Evolutionary conservation across 1,284 basidiomycete genomes (phyloP), one percentile per base, ranked within the genome.

Genomic region (Boletellus deceptivus): DNA sequence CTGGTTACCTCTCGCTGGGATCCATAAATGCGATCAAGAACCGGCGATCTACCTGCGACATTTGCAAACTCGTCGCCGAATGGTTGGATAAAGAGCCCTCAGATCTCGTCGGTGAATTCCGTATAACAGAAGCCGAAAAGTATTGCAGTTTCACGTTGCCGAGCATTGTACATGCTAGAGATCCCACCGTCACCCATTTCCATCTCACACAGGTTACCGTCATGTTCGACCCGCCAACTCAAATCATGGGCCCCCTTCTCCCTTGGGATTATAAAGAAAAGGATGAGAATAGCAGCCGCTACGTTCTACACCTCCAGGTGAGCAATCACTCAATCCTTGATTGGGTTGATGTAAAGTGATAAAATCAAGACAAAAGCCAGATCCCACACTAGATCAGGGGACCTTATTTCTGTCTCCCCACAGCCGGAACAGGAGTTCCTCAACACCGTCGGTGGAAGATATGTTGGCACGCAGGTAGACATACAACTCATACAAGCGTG

Each of bases 61-160:
- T 63, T 35, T 59, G 60, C 43, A 39, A 16, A 20, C 43, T 59
- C 6, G 16, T 59, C 33, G 42, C 58, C 0, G 59, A 59, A 20
- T 0, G 42, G 17, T 18, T 59, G 27, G 58, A 61, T 5, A 43
- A 48, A 16, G 60, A 61, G 13, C 52, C 55, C 16, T 14, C 45
- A 4, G 43, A 39, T 6, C 55, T 58, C 13, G 4, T 24, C 22
- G 58, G 58, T 1, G 13, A 25, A 42, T 61, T 52, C 13, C 18
- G 14, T 6, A 39, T 61, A 1, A 8, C 1, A 16, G 47, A 59
- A 34, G 16, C 6, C 9, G 42, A 11, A 5, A 10, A 49, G 22
- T 55, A 46, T 33, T 52, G 60, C 43, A 43, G 4, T 7, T 59
- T 60, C 43, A 9, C 8, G 29, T 44, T 60, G 3, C 60, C 59